A percentile compares a stretch with the other conserved stretches of the same genome.
These are phyloP conservation scores for Psilocybe cubensis DNA, from an alignment of 768 basidiomycete species.

Conservation along the genomic window DNA sequence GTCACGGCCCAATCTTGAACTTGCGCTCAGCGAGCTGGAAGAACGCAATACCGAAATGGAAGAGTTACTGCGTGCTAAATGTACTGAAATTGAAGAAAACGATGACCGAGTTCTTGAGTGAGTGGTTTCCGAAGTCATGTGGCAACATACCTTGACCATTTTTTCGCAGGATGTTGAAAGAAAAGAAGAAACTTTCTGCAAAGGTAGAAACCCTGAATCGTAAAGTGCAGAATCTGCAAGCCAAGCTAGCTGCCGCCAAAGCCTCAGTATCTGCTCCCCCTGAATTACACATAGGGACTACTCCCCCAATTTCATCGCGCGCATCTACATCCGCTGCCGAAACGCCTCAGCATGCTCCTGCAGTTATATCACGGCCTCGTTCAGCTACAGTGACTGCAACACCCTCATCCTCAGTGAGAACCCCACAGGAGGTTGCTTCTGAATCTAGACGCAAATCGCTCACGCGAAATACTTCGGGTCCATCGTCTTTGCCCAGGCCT, in stretches of 20 bases:
- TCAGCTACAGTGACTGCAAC: conserved; percentile 30
- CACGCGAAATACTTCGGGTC: conserved; percentile 44
- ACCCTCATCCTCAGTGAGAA: conserved; percentile 19
- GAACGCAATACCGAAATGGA: conserved; percentile 81
- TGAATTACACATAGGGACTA: conserved; percentile 8
- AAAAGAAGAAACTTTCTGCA: conserved; percentile 73
- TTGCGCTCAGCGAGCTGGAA: conserved; percentile 60
- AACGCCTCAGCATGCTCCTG: conserved; percentile 7
- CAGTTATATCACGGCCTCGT: conserved; percentile 26
- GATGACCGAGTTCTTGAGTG: conserved; percentile 83
- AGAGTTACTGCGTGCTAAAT: conserved; percentile 67
- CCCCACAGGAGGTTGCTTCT: conserved; percentile 15
- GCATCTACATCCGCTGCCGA: conserved; percentile 7
- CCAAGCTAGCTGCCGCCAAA: conserved; percentile 62
- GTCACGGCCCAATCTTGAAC: conserved; percentile 57
- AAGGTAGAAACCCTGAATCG: conserved; percentile 75
- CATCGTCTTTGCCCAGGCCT: conserved; percentile 44
- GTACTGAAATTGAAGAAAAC: conserved; percentile 81
- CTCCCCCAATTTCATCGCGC: conserved; percentile 4
- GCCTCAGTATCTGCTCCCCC: conserved; percentile 26
- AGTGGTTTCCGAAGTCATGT: conserved; percentile 22
- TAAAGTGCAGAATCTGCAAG: conserved; percentile 73
- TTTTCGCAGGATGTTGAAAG: conserved; percentile 65
- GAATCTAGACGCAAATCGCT: conserved; percentile 25
- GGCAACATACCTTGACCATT: conserved; percentile 9